Base-by-base conservation (phyloP, 768 basidiomycete genomes). In the Sporobolomyces pararoseus region DNA sequence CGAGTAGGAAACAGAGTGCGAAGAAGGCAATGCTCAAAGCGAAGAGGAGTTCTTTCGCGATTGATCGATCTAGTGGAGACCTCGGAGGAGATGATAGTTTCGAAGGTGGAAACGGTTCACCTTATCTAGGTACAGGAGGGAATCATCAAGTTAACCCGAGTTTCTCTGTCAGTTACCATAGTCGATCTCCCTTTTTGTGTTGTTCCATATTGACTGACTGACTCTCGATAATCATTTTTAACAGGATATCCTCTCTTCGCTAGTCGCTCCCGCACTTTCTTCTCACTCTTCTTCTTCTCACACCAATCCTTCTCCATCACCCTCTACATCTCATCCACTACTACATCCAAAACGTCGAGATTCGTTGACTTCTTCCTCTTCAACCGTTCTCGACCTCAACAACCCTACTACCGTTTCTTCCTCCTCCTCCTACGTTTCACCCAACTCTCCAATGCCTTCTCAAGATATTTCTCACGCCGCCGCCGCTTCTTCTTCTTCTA, bases 1-100 rank as follows among this genome's bases (percentile, higher is more conserved):
- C 70, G n/a, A 47, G 42, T n/a, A 60, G 70, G 39, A 61, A 61
- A 44, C 61, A 66, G n/a, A 53, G 65, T 31, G 31, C 49, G 25
- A 71, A 71, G 50, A 71, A 71, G 51, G 65, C 65, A 25, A 16
- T 68, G 7, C 25, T 69, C 6, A 42, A 58, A 49, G 68, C 68
- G 2, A 69, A 69, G 46, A 34, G 68, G 23, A 44, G 25, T n/a
- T 50, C 44, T 37, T 69, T 69, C n/a, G 68, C 61, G 53, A 46
- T 58, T 35, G 67, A 61, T 32, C 59, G 59, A 46, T 27, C 55
- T 35, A 42, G 29, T 21, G 58, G 39, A 46, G 58, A 64, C 39
- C 27, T 44, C 6, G 53, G 42, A 1, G 59, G 60, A 7, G 35
- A 53, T 5, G 51, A 54, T 37, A 62, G 67, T 17, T 62, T 63